Evolutionary conservation across 2,329 filamentous ascomycete species (phyloP), one percentile per base, ranked within the genome.

Genomic region (Ophioceras dolichostomum): DNA sequence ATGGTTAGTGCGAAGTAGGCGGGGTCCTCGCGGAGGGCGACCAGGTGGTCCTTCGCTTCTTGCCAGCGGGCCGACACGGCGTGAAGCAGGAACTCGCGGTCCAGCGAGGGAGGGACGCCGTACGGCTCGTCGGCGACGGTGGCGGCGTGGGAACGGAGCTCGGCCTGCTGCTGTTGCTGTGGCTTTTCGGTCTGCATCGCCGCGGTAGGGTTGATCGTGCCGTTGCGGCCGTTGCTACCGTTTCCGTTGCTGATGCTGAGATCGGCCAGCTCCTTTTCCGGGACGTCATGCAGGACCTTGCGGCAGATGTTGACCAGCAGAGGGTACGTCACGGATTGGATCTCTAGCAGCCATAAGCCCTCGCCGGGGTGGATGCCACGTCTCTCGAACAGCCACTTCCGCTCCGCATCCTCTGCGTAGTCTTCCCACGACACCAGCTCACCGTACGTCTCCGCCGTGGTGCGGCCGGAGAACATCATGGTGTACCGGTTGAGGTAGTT

Each of bases 401-500:
- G 12, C 5, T 12, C 10, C 3, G 37, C 34, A 28, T 37, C 29
- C 35, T 31, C 27, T 9, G 36, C 28, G 17, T 41, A 29, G 24
- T 39, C 41, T 10, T 37, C 32, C 43, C 43, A 45, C 4, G 43
- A 27, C 21, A 39, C 37, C 26, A 45, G 39, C 32, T 51, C 47
- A 2, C 62, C 60, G 21, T 67, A 67, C 0, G 54, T 49, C 2
- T 52, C 46, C 0, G 45, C 30, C 1, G 40, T 39, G 0, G 40
- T 47, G 1, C 47, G 45, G 0, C 54, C 54, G 20, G 57, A 45
- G 3, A 66, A 45, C 0, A 57, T 40, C 53, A 65, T 58, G 17
- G 47, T 47, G 38, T 60, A 41, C 2, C 36, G 17, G 18, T 58
- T 48, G 10, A 62, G 40, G 31, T 45, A 45, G n/a, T 41, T 37